A percentile compares a stretch with the other conserved stretches of the same genome.
Conservation (phyloP, 2,329 filamentous ascomycete species). For the Coniella lustricola region DNA sequence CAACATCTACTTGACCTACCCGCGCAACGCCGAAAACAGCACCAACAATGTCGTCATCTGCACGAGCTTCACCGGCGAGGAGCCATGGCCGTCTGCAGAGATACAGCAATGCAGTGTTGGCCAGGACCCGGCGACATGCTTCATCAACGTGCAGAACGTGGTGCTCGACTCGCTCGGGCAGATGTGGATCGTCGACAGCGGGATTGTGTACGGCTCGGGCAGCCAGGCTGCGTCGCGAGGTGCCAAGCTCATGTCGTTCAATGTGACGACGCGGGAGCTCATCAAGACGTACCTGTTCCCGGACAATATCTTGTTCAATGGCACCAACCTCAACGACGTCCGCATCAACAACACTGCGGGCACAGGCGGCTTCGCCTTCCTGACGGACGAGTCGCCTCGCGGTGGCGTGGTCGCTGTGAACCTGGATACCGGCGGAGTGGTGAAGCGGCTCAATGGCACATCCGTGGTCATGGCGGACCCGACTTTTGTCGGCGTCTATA, state of each 20-base stretch:
- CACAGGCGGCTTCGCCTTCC: slow-evolving; percentile 31
- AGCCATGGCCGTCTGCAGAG: slow-evolving; percentile 31
- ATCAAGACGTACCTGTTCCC: slow-evolving; percentile 32
- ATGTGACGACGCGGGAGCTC: slow-evolving; percentile 24
- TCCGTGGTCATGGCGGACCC: slow-evolving; percentile 30
- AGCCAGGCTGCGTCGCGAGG: slow-evolving; percentile 25
- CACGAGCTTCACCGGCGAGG: slow-evolving; percentile 30
- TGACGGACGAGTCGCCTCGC: slow-evolving; percentile 31
- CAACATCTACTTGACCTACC: slow-evolving; percentile 35
- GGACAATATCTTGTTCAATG: slow-evolving; percentile 25
- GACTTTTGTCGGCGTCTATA: slow-evolving; percentile 31
- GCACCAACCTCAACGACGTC: slow-evolving; percentile 34
- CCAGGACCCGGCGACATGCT: slow-evolving; percentile 34
- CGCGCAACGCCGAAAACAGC: slow-evolving; percentile 30
- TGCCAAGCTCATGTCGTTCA: slow-evolving; percentile 36
- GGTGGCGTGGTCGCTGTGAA: slow-evolving; percentile 32
- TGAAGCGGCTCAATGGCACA: slow-evolving; percentile 31
- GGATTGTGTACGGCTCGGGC: slow-evolving; percentile 26
- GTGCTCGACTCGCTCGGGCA: slow-evolving; percentile 31
- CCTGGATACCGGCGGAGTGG: slow-evolving; percentile 27
- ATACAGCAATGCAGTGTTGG: slow-evolving; percentile 31
- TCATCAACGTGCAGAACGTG: slow-evolving; percentile 39
- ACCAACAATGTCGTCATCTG: slow-evolving; percentile 31
- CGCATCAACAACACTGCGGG: slow-evolving; percentile 36
- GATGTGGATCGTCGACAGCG: slow-evolving; percentile 35